A percentile compares a stretch with the other conserved stretches of the same genome.
These are phyloP conservation scores for Dendrocalamus latiflorus DNA, from an alignment of 202 grass and related monocot species.

Conservation along the genomic window DNA sequence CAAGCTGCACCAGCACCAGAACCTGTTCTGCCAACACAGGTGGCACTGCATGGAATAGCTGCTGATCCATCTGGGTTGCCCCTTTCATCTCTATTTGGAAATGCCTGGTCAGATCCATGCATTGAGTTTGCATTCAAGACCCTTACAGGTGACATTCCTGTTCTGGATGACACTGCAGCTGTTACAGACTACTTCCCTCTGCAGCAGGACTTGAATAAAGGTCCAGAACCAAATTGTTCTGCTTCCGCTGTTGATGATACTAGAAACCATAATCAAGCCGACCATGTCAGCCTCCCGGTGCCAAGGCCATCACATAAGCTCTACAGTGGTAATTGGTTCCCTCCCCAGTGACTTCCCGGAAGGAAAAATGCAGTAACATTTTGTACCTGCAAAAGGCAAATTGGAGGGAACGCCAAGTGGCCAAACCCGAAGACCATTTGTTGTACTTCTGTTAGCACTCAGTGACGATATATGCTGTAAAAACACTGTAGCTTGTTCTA, in stretches of 20 bases:
- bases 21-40: too few relatives aligned
- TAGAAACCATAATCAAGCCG: conserved; percentile 26
- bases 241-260: conserved; percentile 11
- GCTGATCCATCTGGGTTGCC: too few relatives aligned
- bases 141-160: too few relatives aligned
- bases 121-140: too few relatives aligned
- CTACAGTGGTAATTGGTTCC: conserved; percentile 41
- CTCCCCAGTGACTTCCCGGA: conserved; percentile 35
- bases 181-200: too few relatives aligned
- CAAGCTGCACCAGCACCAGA: too few relatives aligned
- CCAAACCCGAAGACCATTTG: background rate
- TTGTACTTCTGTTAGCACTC: background rate
- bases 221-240: conserved; percentile 4
- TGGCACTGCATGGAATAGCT: too few relatives aligned
- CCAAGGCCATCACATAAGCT: conserved; percentile 20
- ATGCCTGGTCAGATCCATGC: too few relatives aligned
- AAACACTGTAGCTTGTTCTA: conserved; percentile 27
- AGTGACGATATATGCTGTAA: conserved; percentile 20
- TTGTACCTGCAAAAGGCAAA: conserved; percentile 11
- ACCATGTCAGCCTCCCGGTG: conserved; percentile 7
- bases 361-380: background rate
- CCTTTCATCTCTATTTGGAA: too few relatives aligned
- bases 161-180: too few relatives aligned
- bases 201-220: conserved; percentile 40
- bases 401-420: background rate